These are phyloP conservation scores for Aphanocladium album DNA, from an alignment of 2,329 filamentous ascomycete species.

Conservation along the genomic window DNA sequence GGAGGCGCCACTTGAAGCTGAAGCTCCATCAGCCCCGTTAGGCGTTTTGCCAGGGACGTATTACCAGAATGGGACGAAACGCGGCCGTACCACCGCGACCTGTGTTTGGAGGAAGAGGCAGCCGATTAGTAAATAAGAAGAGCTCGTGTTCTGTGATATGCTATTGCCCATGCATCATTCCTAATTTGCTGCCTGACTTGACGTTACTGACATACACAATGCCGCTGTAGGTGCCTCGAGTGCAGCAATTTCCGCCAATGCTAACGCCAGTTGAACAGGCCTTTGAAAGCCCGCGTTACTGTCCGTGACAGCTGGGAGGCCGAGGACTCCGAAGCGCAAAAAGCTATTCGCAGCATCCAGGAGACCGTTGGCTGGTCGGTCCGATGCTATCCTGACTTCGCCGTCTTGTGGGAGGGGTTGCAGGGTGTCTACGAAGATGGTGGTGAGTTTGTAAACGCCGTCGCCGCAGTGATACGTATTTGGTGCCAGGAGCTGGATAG, in stretches of 20 bases:
- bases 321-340: constrained; percentile 27
- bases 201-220: not conserved
- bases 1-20: constrained; percentile 3
- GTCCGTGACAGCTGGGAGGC: constrained; percentile 41
- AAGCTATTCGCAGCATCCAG: constrained; percentile 26
- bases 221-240: not conserved
- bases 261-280: constrained; percentile 24
- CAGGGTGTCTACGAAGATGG: constrained; percentile 36
- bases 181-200: not conserved
- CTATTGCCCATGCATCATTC: not conserved
- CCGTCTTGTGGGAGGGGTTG: constrained; percentile 34
- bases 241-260: not conserved
- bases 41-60: not conserved
- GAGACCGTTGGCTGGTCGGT: constrained; percentile 35
- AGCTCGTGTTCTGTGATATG: not conserved
- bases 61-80: not conserved
- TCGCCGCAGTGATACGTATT: constrained; percentile 32
- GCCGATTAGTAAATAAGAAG: not conserved
- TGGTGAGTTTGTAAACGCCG: constrained; percentile 29
- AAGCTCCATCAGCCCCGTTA: constrained; percentile 5
- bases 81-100: not conserved
- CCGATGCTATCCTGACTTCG: constrained; percentile 38
- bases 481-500: constrained; percentile 35
- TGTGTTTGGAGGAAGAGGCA: not conserved
- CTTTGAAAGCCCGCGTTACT: constrained; percentile 37